Evolutionary conservation across 768 basidiomycete genomes (phyloP).

Genomic region (Trametes punicea): DNA sequence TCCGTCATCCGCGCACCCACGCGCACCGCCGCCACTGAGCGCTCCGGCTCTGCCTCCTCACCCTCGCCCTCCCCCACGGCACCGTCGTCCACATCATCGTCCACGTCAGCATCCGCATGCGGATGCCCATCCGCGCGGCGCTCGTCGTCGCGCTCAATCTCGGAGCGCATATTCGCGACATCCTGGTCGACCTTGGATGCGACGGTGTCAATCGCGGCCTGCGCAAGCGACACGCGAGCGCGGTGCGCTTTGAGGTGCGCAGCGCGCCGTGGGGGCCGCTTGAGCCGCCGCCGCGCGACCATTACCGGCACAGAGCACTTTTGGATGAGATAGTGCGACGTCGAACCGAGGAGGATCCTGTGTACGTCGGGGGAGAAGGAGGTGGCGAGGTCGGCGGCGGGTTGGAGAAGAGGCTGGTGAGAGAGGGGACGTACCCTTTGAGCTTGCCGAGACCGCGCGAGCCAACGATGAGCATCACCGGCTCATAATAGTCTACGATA

Average conservation of each 20-base stretch:
- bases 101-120: constrained; percentile 16
- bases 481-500: constrained; percentile 82
- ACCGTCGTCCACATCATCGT: constrained; percentile 26
- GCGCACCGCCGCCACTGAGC: no score
- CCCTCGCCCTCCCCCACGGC: constrained; percentile 17
- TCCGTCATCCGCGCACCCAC: neutral
- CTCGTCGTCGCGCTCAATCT: constrained; percentile 68
- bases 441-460: constrained; percentile 87
- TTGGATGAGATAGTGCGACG: constrained; percentile 91
- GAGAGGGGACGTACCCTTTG: constrained; percentile 61
- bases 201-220: constrained; percentile 83
- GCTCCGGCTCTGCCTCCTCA: neutral
- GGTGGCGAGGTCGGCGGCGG: neutral
- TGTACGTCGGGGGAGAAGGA: neutral
- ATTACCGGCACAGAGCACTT: constrained; percentile 96
- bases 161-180: constrained; percentile 76
- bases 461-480: constrained; percentile 91
- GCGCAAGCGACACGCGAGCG: constrained; percentile 79
- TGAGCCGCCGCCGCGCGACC: constrained; percentile 90
- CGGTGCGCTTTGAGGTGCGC: constrained; percentile 82
- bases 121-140: constrained; percentile 20
- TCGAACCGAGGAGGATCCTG: constrained; percentile 91
- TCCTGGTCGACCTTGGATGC: constrained; percentile 83
- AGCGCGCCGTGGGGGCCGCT: constrained; percentile 76
- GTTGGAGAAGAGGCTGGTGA: neutral